Evolutionary conservation across 148 eudicot genomes (phyloP), one percentile per base, ranked within the genome.

Genomic region (Dianthus caryophyllus): DNA sequence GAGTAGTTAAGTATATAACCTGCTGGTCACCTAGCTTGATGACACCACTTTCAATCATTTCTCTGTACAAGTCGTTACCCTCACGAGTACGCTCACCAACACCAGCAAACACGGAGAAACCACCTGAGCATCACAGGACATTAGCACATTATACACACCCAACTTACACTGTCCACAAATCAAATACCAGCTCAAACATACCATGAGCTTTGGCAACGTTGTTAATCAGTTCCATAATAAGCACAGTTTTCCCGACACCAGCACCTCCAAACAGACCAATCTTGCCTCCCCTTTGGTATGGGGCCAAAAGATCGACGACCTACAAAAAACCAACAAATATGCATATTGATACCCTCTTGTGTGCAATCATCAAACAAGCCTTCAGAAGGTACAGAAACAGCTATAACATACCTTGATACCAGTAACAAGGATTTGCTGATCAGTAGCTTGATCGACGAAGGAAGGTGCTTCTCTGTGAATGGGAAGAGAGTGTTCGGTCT

Each of bases 31-130:
- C 98, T 55, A 93, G 98, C 96, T 90, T 88, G 76, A 94, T 94
- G 77, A 94, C 99, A 80, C 96, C 95, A 85, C 97, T 90, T 72
- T 94, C 96, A 67, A 86, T 88, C 99, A 94, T 94, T 86, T 94
- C 97, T 61, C 91, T 83, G 89, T 94, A 94, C 77, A 94, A 81
- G 72, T 94, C 99, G 68, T 94, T 94, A 70, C 99, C 99, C 80
- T 94, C 97, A 61, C 97, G 88, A 44, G 99, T 88, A 44, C 92
- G 90, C 67, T 88, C 90, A 71, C 96, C 96, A 59, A 88, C 96
- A 64, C 96, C 96, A 73, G 88, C 90, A 50, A 89, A 86, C 62
- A 84, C 86, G 71, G 91, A 80, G 79, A 83, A 83, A 80, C 95
- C 87, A 78, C 88, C 95, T 88, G 78, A 60, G 27, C 63, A 67